Conservation (phyloP, 2,329 filamentous ascomycete species). For the Xylaria sp. region DNA sequence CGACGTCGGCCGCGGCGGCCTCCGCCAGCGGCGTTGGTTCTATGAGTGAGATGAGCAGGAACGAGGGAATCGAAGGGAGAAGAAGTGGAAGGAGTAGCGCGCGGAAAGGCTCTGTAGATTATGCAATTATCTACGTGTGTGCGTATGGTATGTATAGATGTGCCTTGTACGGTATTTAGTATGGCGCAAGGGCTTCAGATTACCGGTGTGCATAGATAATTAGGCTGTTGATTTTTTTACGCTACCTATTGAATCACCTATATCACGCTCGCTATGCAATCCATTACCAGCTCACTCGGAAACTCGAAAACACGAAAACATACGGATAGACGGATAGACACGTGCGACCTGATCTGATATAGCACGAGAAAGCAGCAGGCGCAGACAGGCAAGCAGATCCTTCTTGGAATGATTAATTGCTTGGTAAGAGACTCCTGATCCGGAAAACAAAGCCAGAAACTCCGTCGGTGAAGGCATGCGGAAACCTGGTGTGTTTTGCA, state of each 20-base stretch:
- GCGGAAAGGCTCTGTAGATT: neutral
- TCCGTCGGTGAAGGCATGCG: neutral
- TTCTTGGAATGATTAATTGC: neutral
- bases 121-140: neutral
- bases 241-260: too few species aligned
- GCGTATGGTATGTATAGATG: neutral
- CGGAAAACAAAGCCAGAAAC: neutral
- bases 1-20: conserved; percentile 26
- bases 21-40: conserved; percentile 1
- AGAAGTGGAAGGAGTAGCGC: neutral
- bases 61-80: neutral
- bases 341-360: neutral
- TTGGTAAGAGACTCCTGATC: neutral
- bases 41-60: neutral
- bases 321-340: neutral
- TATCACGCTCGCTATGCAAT: too few species aligned
- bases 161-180: neutral
- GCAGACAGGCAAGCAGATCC: neutral
- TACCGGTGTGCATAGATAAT: neutral
- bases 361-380: neutral
- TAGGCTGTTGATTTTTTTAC: neutral
- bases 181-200: neutral
- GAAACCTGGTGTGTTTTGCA: neutral
- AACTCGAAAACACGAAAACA: neutral
- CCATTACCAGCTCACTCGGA: too few species aligned